A percentile compares a stretch with the other conserved stretches of the same genome.
phyloP scores from a whole-genome alignment of 31 red algal genomes.

The Odonthalia washingtoniensis region DNA sequence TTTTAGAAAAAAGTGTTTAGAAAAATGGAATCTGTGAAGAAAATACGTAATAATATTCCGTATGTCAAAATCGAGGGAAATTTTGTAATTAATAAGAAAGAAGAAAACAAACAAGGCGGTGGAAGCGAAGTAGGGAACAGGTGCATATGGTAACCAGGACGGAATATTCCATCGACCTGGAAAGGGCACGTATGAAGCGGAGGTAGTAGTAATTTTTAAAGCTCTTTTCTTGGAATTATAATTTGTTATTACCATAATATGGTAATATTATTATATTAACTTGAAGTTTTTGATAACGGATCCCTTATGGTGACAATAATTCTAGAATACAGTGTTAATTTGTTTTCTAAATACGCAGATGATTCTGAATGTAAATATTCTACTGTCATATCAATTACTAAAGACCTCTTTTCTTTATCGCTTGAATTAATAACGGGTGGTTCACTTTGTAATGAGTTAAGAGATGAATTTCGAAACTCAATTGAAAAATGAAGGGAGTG shows the following conservation, averaged over 20 bases:
- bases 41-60: too few species aligned
- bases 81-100: too few species aligned
- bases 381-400: not conserved
- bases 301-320: not conserved
- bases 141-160: too few species aligned
- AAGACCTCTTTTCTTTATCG: not conserved
- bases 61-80: too few species aligned
- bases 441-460: not conserved
- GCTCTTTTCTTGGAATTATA: not conserved
- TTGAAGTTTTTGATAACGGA: not conserved
- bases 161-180: too few species aligned
- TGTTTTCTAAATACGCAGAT: not conserved
- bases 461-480: not conserved
- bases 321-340: not conserved
- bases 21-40: too few species aligned
- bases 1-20: too few species aligned
- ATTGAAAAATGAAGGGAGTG: not conserved
- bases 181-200: too few species aligned
- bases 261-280: not conserved
- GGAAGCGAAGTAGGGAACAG: too few species aligned
- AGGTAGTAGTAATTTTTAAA: not conserved
- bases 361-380: not conserved
- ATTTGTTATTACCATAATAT: not conserved
- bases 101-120: too few species aligned
- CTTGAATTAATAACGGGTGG: not conserved